phyloP scores from a whole-genome alignment of 2,329 filamentous ascomycete species.

The Arachnomyces sp. region DNA sequence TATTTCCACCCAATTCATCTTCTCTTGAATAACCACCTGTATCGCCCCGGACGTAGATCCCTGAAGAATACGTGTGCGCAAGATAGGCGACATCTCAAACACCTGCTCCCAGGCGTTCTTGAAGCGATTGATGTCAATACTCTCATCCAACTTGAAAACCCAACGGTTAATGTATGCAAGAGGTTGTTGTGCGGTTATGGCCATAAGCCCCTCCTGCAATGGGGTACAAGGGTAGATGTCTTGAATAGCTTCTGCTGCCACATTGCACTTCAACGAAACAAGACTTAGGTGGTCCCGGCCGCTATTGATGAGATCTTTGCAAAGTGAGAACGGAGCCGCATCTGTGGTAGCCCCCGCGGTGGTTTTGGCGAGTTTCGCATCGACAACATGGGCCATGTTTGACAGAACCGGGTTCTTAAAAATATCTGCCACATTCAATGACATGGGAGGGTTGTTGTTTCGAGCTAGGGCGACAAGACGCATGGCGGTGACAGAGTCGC shows the following conservation, averaged over 20 bases:
- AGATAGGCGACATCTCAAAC: conserved; percentile 26
- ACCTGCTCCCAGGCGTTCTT: conserved; percentile 28
- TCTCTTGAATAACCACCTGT: conserved; percentile 19
- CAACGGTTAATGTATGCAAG: conserved; percentile 31
- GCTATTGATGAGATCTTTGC: too few species aligned
- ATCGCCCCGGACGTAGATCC: conserved; percentile 6
- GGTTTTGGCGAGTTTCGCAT: too few species aligned
- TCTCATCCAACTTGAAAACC: conserved; percentile 18
- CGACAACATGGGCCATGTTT: too few species aligned
- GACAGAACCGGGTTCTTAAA: conserved; percentile 8
- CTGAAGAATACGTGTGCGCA: conserved; percentile 32
- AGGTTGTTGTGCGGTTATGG: conserved; percentile 24
- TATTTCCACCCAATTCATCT: conserved; percentile 11
- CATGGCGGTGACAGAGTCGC: conserved; percentile 15
- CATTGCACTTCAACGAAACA: too few species aligned
- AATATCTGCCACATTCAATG: conserved; percentile 12
- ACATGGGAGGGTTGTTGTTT: conserved; percentile 4
- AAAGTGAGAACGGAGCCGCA: too few species aligned
- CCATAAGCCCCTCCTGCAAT: conserved; percentile 34
- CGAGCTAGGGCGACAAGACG: conserved; percentile 11
- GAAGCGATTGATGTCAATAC: conserved; percentile 25
- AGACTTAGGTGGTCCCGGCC: too few species aligned
- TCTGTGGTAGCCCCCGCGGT: too few species aligned
- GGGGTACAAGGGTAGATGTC: conserved; percentile 33
- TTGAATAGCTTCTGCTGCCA: background rate